These are phyloP conservation scores for Fusarium neocosmosporiellum DNA, from an alignment of 2,329 filamentous ascomycete species.

Conservation along the genomic window DNA sequence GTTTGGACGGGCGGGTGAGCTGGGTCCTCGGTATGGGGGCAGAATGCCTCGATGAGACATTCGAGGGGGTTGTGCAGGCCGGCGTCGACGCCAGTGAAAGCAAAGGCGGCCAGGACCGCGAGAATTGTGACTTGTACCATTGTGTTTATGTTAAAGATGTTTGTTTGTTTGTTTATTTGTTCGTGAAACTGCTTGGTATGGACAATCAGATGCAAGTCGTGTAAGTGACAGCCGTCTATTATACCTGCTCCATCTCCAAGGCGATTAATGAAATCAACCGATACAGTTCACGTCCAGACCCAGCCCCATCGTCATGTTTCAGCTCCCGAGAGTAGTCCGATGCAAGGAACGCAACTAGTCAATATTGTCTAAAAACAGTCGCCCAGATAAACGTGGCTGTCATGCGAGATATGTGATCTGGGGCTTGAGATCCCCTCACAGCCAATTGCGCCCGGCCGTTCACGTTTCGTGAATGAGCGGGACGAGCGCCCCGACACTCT, in stretches of 20 bases:
- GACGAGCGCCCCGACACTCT: background rate
- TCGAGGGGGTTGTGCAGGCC: background rate
- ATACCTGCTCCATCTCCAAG: background rate
- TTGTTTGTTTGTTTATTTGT: background rate
- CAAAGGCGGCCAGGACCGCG: background rate
- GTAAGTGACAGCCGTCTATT: background rate
- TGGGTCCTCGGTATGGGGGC: background rate
- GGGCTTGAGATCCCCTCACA: background rate
- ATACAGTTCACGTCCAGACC: background rate
- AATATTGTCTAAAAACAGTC: background rate
- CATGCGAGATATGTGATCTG: background rate
- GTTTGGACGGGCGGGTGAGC: background rate
- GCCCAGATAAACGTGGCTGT: background rate
- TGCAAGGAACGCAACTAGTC: background rate
- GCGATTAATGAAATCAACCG: background rate
- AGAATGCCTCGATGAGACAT: background rate
- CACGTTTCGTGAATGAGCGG: background rate
- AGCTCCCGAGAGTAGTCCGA: background rate
- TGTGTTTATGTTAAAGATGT: background rate
- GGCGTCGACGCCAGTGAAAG: background rate
- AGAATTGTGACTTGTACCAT: background rate
- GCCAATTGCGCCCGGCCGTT: background rate
- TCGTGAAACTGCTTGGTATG: background rate
- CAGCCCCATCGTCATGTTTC: background rate
- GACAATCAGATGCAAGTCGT: background rate